These are phyloP conservation scores for Amanita exitialis DNA, from an alignment of 768 basidiomycete genomes.

Conservation along the genomic window DNA sequence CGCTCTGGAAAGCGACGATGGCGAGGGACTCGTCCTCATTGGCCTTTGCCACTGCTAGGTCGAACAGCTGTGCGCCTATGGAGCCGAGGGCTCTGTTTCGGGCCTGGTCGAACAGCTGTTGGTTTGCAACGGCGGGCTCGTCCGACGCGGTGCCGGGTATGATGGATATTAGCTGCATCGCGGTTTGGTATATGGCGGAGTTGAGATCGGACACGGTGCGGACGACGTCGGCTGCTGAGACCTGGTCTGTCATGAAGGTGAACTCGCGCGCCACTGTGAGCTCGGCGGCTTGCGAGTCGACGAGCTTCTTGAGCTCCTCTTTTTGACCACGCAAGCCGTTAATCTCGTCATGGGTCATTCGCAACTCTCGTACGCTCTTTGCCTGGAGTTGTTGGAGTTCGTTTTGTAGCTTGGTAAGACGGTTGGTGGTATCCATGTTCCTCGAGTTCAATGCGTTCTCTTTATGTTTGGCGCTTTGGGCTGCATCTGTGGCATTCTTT, in stretches of 20 bases:
- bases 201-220: background rate
- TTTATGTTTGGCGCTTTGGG: background rate
- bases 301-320: background rate
- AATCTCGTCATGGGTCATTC: background rate
- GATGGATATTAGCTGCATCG: background rate
- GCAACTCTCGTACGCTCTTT: background rate
- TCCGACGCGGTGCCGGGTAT: background rate
- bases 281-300: background rate
- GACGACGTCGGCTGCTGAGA: background rate
- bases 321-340: background rate
- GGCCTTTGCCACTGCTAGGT: background rate
- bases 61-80: background rate
- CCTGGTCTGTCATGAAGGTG: background rate
- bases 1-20: constrained; percentile 1
- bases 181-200: background rate
- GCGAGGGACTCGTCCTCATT: background rate
- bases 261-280: background rate
- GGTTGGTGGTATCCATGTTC: background rate
- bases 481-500: background rate
- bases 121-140: no score
- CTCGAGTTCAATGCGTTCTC: background rate
- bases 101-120: background rate
- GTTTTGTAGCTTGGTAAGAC: background rate
- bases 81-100: background rate
- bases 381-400: background rate